phyloP scores from a whole-genome alignment of 305 asterid species.

The Ilex paraguariensis region DNA sequence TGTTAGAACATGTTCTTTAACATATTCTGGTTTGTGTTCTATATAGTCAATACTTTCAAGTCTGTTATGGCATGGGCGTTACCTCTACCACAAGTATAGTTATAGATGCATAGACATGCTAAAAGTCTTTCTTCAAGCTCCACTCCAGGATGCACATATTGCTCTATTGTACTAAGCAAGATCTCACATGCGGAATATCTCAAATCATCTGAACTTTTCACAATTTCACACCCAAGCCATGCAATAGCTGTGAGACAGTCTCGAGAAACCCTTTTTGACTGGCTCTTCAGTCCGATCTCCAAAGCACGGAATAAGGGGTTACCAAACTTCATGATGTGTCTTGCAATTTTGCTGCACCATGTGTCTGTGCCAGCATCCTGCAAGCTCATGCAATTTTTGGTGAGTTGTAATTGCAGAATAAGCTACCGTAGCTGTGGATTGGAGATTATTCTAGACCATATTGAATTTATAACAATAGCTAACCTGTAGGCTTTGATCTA shows the following conservation, averaged over 20 bases:
- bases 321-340: slow-evolving; percentile 45
- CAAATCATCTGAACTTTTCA: slow-evolving; percentile 60
- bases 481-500: slow-evolving; percentile 66
- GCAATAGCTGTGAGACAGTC: slow-evolving; percentile 66
- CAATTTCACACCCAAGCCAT: slow-evolving; percentile 85
- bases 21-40: neutral
- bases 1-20: neutral
- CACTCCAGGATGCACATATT: slow-evolving; percentile 78
- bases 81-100: slow-evolving; percentile 87
- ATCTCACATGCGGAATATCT: slow-evolving; percentile 74
- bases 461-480: slow-evolving; percentile 2
- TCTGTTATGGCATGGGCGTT: slow-evolving; percentile 3
- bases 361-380: slow-evolving; percentile 69
- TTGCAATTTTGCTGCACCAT: slow-evolving; percentile 74
- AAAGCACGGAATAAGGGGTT: slow-evolving; percentile 52
- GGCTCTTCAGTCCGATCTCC: slow-evolving; percentile 71
- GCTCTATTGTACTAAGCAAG: slow-evolving; percentile 53
- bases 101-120: slow-evolving; percentile 83
- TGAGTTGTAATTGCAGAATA: neutral
- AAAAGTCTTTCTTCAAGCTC: slow-evolving; percentile 89
- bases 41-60: too few species aligned
- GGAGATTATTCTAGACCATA: neutral
- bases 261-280: slow-evolving; percentile 54
- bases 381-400: slow-evolving; percentile 9
- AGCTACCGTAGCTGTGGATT: neutral